These are phyloP conservation scores for Boletus sp. DNA, from an alignment of 768 basidiomycete species.

Conservation along the genomic window DNA sequence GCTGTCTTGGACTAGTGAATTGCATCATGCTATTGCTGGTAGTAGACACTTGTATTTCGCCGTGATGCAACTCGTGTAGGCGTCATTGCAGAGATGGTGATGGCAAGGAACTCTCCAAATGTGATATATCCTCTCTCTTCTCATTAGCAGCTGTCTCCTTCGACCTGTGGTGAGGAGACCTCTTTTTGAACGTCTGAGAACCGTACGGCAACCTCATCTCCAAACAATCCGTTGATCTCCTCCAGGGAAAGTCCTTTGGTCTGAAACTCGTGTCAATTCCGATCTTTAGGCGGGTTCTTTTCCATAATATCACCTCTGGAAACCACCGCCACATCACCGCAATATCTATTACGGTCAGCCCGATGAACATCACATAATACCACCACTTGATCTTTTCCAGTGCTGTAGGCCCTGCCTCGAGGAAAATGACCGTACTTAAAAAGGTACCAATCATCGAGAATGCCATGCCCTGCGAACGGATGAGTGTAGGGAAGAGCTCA, in stretches of 20 bases:
- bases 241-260: background rate
- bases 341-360: background rate
- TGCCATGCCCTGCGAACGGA: background rate
- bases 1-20: conserved; percentile 66
- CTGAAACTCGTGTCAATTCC: background rate
- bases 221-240: conserved; percentile 1
- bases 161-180: background rate
- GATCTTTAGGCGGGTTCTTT: background rate
- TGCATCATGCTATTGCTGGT: background rate
- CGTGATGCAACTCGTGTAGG: background rate
- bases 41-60: background rate
- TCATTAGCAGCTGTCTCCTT: background rate
- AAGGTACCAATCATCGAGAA: conserved; percentile 2
- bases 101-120: background rate
- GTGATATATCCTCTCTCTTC: background rate
- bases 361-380: background rate
- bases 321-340: background rate
- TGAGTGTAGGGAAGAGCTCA: background rate
- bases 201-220: background rate
- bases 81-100: background rate
- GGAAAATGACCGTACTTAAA: background rate
- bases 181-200: background rate
- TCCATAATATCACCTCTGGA: background rate
- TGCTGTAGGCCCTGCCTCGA: background rate
- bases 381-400: background rate